Percentiles rank a stretch among this genome's conserved stretches.
Conservation (phyloP, 306 rosid genomes). For the Prunus davidiana region DNA sequence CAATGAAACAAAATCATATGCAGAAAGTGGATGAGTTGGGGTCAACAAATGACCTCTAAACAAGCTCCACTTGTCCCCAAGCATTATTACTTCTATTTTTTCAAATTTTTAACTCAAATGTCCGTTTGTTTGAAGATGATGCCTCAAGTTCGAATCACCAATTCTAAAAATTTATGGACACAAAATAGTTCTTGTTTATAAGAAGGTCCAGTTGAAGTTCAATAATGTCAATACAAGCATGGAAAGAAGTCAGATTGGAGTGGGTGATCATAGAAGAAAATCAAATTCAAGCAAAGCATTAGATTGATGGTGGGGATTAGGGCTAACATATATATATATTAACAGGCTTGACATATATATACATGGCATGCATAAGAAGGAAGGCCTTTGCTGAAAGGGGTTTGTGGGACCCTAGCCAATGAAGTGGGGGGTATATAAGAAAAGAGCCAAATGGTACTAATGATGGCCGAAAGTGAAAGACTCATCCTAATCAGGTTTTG, state of each 20-base stretch:
- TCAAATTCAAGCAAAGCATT: constrained; percentile 6
- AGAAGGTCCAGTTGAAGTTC: no score
- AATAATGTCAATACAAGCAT: no score
- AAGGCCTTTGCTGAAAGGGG: constrained; percentile 11
- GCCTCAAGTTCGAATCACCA: no score
- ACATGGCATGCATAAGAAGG: constrained; percentile 23
- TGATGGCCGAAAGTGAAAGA: background rate
- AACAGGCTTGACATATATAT: no score
- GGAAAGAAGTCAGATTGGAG: no score
- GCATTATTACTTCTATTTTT: constrained; percentile 10
- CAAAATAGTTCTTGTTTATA: no score
- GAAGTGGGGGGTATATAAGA: constrained; percentile 24
- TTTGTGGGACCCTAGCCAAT: constrained; percentile 28
- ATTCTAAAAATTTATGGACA: no score
- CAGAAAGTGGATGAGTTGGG: constrained; percentile 20
- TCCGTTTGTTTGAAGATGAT: no score
- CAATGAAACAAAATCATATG: background rate
- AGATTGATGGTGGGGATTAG: constrained; percentile 3
- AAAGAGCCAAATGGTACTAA: constrained; percentile 17
- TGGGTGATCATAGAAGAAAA: background rate
- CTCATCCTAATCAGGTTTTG: constrained; percentile 28
- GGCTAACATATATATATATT: no score
- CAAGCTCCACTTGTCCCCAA: constrained; percentile 19
- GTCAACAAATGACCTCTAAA: constrained; percentile 20
- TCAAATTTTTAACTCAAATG: background rate